phyloP scores from a whole-genome alignment of 176 grass and related monocot genomes.

The Carex myosuroides region DNA sequence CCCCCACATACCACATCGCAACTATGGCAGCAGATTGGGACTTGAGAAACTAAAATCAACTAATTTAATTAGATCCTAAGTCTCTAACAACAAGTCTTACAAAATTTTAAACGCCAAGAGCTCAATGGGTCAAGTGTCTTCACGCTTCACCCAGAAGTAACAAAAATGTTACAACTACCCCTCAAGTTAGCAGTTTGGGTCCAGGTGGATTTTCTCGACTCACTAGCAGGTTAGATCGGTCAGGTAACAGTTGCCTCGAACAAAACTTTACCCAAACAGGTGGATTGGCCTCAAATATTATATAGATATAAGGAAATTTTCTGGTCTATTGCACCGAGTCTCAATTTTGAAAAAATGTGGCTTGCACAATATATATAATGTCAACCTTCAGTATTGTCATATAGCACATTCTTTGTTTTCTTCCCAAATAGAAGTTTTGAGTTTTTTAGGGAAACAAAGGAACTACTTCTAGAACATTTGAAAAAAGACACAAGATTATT shows the following conservation, averaged over 20 bases:
- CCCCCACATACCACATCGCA: neutral
- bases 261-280: too few relatives aligned
- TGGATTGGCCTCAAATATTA: too few relatives aligned
- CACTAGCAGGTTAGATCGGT: too few relatives aligned
- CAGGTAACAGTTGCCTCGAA: too few relatives aligned
- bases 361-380: neutral
- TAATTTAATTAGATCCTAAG: neutral
- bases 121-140: neutral
- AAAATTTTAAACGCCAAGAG: neutral
- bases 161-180: neutral
- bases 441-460: neutral
- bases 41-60: neutral
- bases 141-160: neutral
- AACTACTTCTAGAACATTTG: neutral
- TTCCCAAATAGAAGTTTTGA: neutral
- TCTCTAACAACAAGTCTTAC: neutral
- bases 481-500: constrained; percentile 20
- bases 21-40: neutral
- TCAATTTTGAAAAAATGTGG: neutral
- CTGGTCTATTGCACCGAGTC: neutral
- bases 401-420: neutral
- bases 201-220: too few relatives aligned
- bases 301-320: neutral
- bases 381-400: neutral
- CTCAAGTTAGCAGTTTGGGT: neutral